These are phyloP conservation scores for Hypoxylon sp. DNA, from an alignment of 2,329 filamentous ascomycete genomes.

Conservation along the genomic window DNA sequence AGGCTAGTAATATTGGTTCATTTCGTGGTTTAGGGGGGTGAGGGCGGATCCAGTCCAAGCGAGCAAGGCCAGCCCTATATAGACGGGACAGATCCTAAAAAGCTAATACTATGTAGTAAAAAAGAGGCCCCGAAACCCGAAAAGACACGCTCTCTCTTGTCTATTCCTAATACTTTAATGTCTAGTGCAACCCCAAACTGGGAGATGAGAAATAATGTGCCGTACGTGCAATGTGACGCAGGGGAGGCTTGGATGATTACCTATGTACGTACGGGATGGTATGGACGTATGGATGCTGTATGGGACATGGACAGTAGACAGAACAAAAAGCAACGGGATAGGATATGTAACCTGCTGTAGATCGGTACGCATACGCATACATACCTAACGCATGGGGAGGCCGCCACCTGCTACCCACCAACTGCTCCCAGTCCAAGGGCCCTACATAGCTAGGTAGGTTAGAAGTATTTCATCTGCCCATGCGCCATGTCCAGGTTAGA, in stretches of 20 bases:
- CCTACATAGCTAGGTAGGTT: conserved; percentile 21
- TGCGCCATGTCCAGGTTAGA: neutral
- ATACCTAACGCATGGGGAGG: conserved; percentile 34
- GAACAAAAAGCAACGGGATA: conserved; percentile 22
- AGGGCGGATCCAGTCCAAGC: conserved; percentile 45
- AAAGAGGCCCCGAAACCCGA: conserved; percentile 11
- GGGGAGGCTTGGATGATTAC: conserved; percentile 45
- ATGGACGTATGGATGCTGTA: conserved; percentile 14
- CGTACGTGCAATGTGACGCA: conserved; percentile 44
- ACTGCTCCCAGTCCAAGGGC: conserved; percentile 14
- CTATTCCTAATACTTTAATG: conserved; percentile 29
- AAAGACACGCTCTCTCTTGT: conserved; percentile 22
- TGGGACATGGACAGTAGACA: conserved; percentile 11
- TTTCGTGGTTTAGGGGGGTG: conserved; percentile 41
- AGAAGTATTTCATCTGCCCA: too few species aligned
- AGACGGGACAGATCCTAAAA: conserved; percentile 35
- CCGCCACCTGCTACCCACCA: conserved; percentile 28
- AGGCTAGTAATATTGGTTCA: conserved; percentile 50
- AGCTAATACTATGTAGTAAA: conserved; percentile 13
- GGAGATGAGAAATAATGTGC: conserved; percentile 30
- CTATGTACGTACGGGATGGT: conserved; percentile 33
- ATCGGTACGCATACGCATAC: conserved; percentile 30
- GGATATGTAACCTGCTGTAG: conserved; percentile 38
- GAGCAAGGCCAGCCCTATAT: conserved; percentile 44
- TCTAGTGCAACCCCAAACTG: conserved; percentile 40